Conservation (phyloP, 345 rosid species). For the Aquilaria sinensis region DNA sequence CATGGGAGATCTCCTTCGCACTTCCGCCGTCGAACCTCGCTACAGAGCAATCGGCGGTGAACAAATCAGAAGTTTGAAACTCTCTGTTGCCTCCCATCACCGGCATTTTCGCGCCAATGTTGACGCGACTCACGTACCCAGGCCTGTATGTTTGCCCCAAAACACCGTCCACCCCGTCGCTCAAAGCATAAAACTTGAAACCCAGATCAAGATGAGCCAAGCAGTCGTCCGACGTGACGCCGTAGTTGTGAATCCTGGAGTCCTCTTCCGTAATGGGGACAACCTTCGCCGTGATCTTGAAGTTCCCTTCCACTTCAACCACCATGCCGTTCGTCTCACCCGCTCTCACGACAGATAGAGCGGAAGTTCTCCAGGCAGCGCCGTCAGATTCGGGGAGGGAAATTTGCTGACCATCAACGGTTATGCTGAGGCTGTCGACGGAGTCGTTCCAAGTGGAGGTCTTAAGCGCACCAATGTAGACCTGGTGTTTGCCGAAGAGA, state of each 20-base stretch:
- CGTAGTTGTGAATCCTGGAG: slow-evolving; percentile 49
- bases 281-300: slow-evolving; percentile 46
- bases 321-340: slow-evolving; percentile 29
- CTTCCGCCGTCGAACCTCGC: slow-evolving; percentile 25
- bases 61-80: slow-evolving; percentile 41
- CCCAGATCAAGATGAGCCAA: slow-evolving; percentile 63
- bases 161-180: slow-evolving; percentile 46
- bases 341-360: slow-evolving; percentile 28
- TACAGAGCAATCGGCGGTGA: slow-evolving; percentile 43
- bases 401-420: slow-evolving; percentile 31
- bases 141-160: slow-evolving; percentile 53
- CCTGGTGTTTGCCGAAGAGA: slow-evolving; percentile 40
- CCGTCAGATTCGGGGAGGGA: slow-evolving; percentile 22
- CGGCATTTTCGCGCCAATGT: slow-evolving; percentile 56
- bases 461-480: slow-evolving; percentile 38
- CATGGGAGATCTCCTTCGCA: not conserved
- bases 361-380: slow-evolving; percentile 26
- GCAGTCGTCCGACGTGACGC: slow-evolving; percentile 43
- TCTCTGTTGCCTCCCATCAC: slow-evolving; percentile 55
- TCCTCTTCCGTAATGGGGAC: slow-evolving; percentile 50
- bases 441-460: slow-evolving; percentile 51
- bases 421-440: slow-evolving; percentile 27
- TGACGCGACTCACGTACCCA: slow-evolving; percentile 43
- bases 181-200: slow-evolving; percentile 47
- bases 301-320: slow-evolving; percentile 34